Base-by-base conservation (phyloP, 2,329 filamentous ascomycete species). In the Penicillium sp. region DNA sequence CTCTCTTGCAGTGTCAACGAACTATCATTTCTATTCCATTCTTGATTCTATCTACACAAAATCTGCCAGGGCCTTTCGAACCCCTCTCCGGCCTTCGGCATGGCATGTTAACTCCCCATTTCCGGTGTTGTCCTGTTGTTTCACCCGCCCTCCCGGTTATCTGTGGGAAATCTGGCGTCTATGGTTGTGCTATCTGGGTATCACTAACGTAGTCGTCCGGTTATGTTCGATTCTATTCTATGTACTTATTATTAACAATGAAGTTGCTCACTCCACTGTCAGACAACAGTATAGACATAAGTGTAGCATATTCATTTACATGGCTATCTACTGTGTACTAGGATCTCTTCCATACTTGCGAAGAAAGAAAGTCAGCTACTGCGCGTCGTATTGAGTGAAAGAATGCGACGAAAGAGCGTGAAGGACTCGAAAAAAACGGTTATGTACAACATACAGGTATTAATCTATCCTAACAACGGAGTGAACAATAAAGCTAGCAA, bases 371-470 rank as follows among this genome's bases (percentile, higher is more conserved):
- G 22, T 14, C 18, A 6, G 3, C 13, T 25, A 19, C 10, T 14
- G 22, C 19, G 38, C 34, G 18, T 2, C 36, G 14, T 18, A 3
- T 40, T 25, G 28, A 4, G n/a, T 14, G 25, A 38, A 6, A 30
- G 29, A 38, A n/a, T 27, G 18, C 8, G 1, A 37, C 11, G 11
- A n/a, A n/a, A 40, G 11, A 13, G 27, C 22, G 34, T 18, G 36
- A 25, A 36, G 40, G 14, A 40, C 51, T 43, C 33, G 36, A 37
- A 48, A 37, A 48, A 12, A 11, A 35, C 38, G 27, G 54, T 46
- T 61, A 60, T 61, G 45, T 61, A 61, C 58, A 61, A 61, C 57
- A 61, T 57, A 45, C 48, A 54, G 43, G 38, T 43, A 49, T 45
- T 55, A 37, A 11, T 37, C 22, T 33, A 39, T 46, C 41, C 52